Evolutionary conservation across 1,284 basidiomycete species (phyloP).

Genomic region (Pholiota adiposa): DNA sequence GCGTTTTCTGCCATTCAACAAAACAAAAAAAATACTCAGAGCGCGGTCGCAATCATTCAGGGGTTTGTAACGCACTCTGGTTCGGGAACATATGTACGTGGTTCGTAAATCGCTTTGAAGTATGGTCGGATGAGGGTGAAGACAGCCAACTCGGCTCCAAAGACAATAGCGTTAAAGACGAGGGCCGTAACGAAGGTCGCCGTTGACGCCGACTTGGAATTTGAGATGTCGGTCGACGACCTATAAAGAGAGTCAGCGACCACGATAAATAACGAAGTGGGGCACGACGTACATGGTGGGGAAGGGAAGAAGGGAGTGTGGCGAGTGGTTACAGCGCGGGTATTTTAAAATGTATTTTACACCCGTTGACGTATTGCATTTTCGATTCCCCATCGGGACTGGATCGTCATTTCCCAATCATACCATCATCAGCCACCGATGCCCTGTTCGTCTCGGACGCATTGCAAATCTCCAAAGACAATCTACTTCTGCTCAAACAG

Average conservation of each 20-base stretch:
- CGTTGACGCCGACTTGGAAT: constrained; percentile 52
- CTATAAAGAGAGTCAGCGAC: constrained; percentile 25
- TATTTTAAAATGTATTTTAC: not conserved
- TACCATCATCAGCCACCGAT: not conserved
- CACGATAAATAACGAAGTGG: not conserved
- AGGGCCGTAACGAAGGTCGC: constrained; percentile 79
- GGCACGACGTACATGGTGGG: constrained; percentile 17
- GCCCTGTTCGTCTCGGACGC: no score
- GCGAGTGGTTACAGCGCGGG: not conserved
- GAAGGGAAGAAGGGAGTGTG: not conserved
- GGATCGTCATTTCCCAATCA: constrained; percentile 2
- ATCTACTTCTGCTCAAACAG: no score
- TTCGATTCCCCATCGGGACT: not conserved
- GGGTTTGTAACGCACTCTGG: constrained; percentile 44
- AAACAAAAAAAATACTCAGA: not conserved
- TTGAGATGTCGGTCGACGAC: constrained; percentile 34
- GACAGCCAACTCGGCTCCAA: constrained; percentile 64
- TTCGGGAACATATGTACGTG: constrained; percentile 67
- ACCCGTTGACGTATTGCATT: constrained; percentile 13
- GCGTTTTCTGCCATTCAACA: constrained; percentile 52
- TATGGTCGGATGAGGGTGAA: constrained; percentile 75
- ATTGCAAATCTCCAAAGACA: not conserved
- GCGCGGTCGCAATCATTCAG: no score
- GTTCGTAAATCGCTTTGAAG: constrained; percentile 83
- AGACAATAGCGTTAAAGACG: constrained; percentile 72